These are phyloP conservation scores for Coelastrella sp. DNA, from an alignment of 139 green algal species.

Conservation along the genomic window DNA sequence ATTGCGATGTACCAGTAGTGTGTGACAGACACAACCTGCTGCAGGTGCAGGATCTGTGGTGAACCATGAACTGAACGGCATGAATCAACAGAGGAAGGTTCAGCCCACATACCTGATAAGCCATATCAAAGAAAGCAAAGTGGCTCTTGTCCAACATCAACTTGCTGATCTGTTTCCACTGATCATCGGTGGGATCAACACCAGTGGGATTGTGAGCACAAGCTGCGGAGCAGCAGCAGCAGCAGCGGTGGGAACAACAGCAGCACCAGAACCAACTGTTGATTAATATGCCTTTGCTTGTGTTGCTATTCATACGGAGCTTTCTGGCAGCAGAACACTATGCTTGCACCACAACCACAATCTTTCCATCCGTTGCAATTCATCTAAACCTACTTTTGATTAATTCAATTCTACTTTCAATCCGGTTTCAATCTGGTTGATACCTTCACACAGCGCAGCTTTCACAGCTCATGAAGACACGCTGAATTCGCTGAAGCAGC, in stretches of 20 bases:
- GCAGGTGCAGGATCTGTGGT: neutral
- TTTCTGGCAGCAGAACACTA: no score
- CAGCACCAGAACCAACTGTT: no score
- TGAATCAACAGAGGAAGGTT: neutral
- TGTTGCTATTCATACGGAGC: no score
- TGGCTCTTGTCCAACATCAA: constrained; percentile 81
- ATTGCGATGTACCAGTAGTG: no score
- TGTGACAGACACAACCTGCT: neutral
- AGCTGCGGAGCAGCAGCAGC: constrained; percentile 1
- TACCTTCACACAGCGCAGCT: neutral
- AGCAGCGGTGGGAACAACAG: neutral
- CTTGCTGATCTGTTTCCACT: constrained; percentile 82
- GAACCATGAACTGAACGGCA: no score
- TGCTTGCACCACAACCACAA: no score
- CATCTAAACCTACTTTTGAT: no score
- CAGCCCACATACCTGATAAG: constrained; percentile 82
- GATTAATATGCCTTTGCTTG: no score
- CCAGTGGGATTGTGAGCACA: constrained; percentile 96
- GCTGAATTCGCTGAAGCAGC: neutral
- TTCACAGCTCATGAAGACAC: neutral
- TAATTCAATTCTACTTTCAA: no score
- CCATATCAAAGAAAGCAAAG: constrained; percentile 95
- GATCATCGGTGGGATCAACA: constrained; percentile 91
- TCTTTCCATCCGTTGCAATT: no score
- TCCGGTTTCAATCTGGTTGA: no score